Percentiles rank a stretch among this genome's conserved stretches.
Conservation (phyloP, 2,329 filamentous ascomycete genomes). For the Claviceps fusiformis region DNA sequence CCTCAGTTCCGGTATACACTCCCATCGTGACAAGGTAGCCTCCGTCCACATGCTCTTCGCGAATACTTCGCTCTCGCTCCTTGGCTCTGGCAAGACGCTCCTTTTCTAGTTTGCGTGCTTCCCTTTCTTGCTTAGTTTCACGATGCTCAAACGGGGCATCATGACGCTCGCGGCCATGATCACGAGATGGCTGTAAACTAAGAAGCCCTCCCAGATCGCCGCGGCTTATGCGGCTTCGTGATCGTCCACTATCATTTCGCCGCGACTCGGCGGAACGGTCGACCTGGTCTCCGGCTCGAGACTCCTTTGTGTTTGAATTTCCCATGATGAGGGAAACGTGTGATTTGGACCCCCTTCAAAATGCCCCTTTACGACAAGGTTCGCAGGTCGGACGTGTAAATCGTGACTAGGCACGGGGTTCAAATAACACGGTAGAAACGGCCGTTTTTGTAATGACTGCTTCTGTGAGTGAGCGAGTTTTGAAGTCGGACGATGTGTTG, state of each 20-base stretch:
- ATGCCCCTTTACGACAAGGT: too few species aligned
- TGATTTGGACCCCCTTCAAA: neutral
- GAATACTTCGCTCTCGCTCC: conserved; percentile 81
- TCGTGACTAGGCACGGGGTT: neutral
- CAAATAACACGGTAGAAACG: neutral
- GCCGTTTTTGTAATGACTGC: neutral
- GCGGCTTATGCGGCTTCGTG: conserved; percentile 22
- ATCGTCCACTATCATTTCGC: conserved; percentile 10
- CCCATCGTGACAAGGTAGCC: conserved; percentile 90
- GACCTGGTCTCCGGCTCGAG: conserved; percentile 17
- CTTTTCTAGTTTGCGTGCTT: conserved; percentile 71
- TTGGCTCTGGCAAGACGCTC: conserved; percentile 63
- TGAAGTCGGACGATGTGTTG: neutral
- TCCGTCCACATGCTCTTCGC: conserved; percentile 85
- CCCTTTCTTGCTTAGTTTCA: conserved; percentile 83
- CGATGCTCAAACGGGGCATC: conserved; percentile 47
- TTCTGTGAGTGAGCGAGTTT: too few species aligned
- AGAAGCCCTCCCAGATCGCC: conserved; percentile 33
- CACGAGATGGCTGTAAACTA: conserved; percentile 25
- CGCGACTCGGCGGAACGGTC: conserved; percentile 7
- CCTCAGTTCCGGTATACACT: conserved; percentile 81
- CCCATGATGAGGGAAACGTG: conserved; percentile 17
- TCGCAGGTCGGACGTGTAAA: neutral
- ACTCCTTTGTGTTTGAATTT: conserved; percentile 27
- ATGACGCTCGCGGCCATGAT: conserved; percentile 19